These are phyloP conservation scores for Baudoinia panamericana DNA, from an alignment of 495 filamentous ascomycete genomes.

Conservation along the genomic window DNA sequence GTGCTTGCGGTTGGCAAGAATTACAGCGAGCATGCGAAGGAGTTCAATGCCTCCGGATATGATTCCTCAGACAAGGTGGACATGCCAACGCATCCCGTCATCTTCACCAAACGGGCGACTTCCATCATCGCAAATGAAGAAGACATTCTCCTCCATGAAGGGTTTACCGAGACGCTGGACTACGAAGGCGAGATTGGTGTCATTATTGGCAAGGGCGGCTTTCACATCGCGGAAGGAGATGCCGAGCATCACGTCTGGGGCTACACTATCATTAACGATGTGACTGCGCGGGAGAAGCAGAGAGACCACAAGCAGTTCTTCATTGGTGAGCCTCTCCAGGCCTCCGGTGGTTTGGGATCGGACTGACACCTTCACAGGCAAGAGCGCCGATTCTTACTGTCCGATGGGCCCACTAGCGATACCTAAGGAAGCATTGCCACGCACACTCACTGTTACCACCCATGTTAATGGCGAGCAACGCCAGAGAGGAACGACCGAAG, in stretches of 20 bases:
- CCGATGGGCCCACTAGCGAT: slow-evolving; percentile 44
- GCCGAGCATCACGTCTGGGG: slow-evolving; percentile 44
- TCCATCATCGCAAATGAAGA: slow-evolving; percentile 39
- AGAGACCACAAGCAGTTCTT: slow-evolving; percentile 47
- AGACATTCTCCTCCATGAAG: slow-evolving; percentile 35
- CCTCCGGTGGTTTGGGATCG: neutral
- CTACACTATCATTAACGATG: slow-evolving; percentile 45
- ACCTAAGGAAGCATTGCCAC: slow-evolving; percentile 32
- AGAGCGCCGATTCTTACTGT: slow-evolving; percentile 39
- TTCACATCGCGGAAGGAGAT: slow-evolving; percentile 33
- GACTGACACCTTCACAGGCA: slow-evolving; percentile 4
- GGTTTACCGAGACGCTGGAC: slow-evolving; percentile 39
- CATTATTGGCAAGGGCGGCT: slow-evolving; percentile 40
- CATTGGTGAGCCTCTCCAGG: slow-evolving; percentile 36
- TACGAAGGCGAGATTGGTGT: slow-evolving; percentile 48
- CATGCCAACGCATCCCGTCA: slow-evolving; percentile 35
- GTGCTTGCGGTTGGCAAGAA: slow-evolving; percentile 44
- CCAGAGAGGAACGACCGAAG: slow-evolving; percentile 32
- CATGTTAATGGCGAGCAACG: slow-evolving; percentile 35
- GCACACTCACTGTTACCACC: slow-evolving; percentile 32
- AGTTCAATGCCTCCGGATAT: slow-evolving; percentile 39
- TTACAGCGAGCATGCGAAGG: slow-evolving; percentile 38
- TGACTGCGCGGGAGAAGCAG: slow-evolving; percentile 43
- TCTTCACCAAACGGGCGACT: slow-evolving; percentile 44
- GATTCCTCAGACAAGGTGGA: slow-evolving; percentile 38